A percentile compares a stretch with the other conserved stretches of the same genome.
Conservation (phyloP, 176 grass and related monocot species). For the Luzula sylvatica region DNA sequence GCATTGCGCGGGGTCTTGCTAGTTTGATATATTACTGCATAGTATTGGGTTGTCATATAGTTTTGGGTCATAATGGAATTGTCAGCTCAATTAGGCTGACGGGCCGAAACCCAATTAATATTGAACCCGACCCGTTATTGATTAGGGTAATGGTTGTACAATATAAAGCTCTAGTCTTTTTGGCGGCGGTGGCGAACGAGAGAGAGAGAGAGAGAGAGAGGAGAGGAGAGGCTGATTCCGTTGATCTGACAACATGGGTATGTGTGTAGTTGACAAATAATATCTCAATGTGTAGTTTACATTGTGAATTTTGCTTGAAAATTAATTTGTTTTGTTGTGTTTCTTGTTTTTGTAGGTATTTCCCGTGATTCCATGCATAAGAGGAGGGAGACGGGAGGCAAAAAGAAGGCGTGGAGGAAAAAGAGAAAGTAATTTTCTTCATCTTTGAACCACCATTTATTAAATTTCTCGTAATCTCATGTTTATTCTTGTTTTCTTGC, state of each 20-base stretch:
- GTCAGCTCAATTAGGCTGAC: too few relatives aligned
- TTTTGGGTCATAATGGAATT: too few relatives aligned
- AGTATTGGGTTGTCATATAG: too few relatives aligned
- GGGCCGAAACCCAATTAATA: too few relatives aligned
- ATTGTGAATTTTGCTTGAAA: neutral
- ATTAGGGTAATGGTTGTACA: too few relatives aligned
- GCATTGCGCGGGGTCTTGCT: too few relatives aligned
- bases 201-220: neutral
- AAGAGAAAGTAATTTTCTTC: slow-evolving; percentile 32
- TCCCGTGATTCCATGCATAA: slow-evolving; percentile 44
- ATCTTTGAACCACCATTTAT: neutral
- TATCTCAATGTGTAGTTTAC: neutral
- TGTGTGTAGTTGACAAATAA: neutral
- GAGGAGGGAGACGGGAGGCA: slow-evolving; percentile 29
- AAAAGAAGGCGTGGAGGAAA: slow-evolving; percentile 45
- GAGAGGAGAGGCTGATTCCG: neutral
- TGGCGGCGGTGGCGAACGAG: neutral
- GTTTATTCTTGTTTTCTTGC: neutral
- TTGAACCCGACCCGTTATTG: too few relatives aligned
- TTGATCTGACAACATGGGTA: slow-evolving; percentile 9
- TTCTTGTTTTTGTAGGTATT: slow-evolving; percentile 21
- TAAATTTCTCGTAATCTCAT: neutral
- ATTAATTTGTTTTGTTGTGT: slow-evolving; percentile 3
- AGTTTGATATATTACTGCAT: too few relatives aligned
- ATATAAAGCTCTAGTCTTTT: too few relatives aligned